These are phyloP conservation scores for Yamadazyma aaseri DNA, from an alignment of 1,139 yeast genomes.

Conservation along the genomic window DNA sequence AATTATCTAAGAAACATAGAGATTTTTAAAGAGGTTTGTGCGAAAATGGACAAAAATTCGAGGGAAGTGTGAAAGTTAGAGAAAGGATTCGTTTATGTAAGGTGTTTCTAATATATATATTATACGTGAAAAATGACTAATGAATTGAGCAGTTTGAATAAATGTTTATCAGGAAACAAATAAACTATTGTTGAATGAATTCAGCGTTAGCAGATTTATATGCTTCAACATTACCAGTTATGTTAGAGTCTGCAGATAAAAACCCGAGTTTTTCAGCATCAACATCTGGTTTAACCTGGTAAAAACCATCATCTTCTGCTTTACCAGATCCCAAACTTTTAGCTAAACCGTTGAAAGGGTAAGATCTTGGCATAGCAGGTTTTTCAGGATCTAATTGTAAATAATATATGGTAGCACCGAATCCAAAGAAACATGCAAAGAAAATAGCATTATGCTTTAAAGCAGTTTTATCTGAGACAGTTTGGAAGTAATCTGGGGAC, in stretches of 20 bases:
- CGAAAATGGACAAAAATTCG: background rate
- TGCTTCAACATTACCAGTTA: constrained; percentile 29
- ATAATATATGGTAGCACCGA: constrained; percentile 53
- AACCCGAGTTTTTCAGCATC: constrained; percentile 44
- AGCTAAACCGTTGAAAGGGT: constrained; percentile 74
- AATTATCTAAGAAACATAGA: background rate
- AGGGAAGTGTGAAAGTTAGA: too few relatives aligned
- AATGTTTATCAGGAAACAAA: constrained; percentile 1
- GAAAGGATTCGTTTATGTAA: too few relatives aligned
- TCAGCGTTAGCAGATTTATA: constrained; percentile 39
- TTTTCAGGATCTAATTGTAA: constrained; percentile 69
- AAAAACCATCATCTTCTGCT: constrained; percentile 45
- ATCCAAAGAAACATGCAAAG: constrained; percentile 53
- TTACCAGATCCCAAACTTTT: constrained; percentile 66
- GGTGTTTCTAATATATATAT: constrained; percentile 2
- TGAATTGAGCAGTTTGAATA: background rate
- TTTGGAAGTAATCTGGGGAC: constrained; percentile 78
- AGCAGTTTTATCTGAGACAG: constrained; percentile 62
- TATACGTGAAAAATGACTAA: constrained; percentile 3
- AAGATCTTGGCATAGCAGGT: constrained; percentile 75
- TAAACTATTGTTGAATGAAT: constrained; percentile 24
- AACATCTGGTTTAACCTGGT: constrained; percentile 43
- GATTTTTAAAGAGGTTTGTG: too few relatives aligned
- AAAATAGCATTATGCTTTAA: constrained; percentile 51
- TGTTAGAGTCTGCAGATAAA: constrained; percentile 32